Evolutionary conservation across 352 stramenopile species (phyloP), one percentile per base, ranked within the genome.

Genomic region (Plasmopara muralis): DNA sequence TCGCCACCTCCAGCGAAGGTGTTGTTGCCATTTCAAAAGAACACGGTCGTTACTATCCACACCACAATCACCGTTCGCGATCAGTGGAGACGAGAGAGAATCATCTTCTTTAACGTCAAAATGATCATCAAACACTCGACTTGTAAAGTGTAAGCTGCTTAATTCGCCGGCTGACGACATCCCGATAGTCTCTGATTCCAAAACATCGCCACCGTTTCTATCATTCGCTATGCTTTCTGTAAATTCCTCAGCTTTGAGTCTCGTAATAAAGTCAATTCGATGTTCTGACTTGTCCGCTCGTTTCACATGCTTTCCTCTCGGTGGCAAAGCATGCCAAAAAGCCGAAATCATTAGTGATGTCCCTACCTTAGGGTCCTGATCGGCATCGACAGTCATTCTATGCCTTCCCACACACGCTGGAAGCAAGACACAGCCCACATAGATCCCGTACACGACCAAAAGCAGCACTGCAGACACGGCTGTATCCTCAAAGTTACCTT

Each of bases 291-390:
- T 53, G 37, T 61, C 43, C 13, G 31, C 29, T 57, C 28, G 43
- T 18, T 52, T 53, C 4, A 43, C 10, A 57, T 60, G 28, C 9
- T 61, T 59, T 1, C 43, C 47, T 34, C 42, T 59, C 6, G 74
- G 74, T 14, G 76, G 77, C 0, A 88, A 47, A 42, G 64, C 76
- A 43, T 87, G 83, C 83, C 83, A 93, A 57, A 93, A 93, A 0
- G 83, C 83, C 1, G 77, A 82, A 7, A 90, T 60, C 44, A 86
- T 78, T 31, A 68, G 50, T 1, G 55, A 64, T 12, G 60, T 43
- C 41, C 60, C 60, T 9, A 15, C 46, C 29, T 68, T 61, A 13
- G 51, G 41, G 16, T 57, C 55, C 20, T 15, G 47, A 44, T 60
- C 20, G 6, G 59, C 47, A 30, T 55, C 35, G 45, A 38, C 43